A percentile compares a stretch with the other conserved stretches of the same genome.
Conservation (phyloP, 768 basidiomycete species). For the Tylopilus sp. region DNA sequence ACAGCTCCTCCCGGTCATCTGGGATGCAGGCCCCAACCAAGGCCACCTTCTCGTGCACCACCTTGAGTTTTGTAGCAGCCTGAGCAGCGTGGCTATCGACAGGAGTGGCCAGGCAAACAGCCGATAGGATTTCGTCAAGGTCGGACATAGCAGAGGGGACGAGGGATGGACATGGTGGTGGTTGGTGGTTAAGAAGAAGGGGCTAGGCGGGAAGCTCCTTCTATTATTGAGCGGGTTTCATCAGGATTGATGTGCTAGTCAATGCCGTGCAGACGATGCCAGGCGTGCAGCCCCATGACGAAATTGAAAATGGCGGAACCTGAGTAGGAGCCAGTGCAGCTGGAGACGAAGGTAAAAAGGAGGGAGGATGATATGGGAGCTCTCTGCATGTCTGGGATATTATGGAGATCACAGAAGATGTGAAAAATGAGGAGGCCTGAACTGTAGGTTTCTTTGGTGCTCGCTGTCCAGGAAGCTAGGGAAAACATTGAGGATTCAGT, state of each 20-base stretch:
- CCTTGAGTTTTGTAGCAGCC: too few species aligned
- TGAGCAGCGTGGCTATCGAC: too few species aligned
- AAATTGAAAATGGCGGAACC: conserved; percentile 36
- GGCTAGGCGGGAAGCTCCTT: neutral
- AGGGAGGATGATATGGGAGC: conserved; percentile 19
- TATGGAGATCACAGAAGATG: conserved; percentile 35
- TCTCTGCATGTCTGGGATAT: conserved; percentile 31
- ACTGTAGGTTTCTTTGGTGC: conserved; percentile 37
- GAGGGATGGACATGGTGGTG: too few species aligned
- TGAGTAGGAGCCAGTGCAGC: conserved; percentile 25
- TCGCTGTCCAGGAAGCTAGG: conserved; percentile 24
- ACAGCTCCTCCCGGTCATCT: too few species aligned
- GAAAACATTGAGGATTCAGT: neutral
- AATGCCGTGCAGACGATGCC: conserved; percentile 36
- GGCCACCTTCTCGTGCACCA: too few species aligned
- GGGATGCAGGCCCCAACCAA: too few species aligned
- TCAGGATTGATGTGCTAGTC: neutral
- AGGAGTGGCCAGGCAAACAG: too few species aligned
- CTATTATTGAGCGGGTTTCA: neutral
- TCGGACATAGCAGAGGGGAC: too few species aligned
- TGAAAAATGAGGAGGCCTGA: conserved; percentile 38
- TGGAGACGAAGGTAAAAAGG: conserved; percentile 29
- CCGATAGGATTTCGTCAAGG: too few species aligned
- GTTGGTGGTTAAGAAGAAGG: neutral
- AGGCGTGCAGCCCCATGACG: conserved; percentile 38